Conservation (phyloP, 2,329 filamentous ascomycete species). For the Boeremia lycopersici region DNA sequence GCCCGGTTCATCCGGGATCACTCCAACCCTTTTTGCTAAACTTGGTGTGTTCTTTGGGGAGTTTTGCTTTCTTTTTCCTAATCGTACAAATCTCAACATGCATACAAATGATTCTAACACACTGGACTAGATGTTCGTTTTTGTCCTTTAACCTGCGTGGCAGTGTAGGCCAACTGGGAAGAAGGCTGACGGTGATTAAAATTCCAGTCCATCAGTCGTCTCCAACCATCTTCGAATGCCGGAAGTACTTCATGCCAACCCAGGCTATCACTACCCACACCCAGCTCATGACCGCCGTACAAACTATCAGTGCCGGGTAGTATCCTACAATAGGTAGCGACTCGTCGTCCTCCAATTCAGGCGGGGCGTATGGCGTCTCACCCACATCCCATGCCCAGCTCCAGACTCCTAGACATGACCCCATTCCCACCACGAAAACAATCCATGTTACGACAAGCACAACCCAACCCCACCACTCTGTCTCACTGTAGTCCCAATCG, state of each 20-base stretch:
- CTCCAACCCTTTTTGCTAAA: slow-evolving; percentile 2
- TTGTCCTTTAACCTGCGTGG: neutral
- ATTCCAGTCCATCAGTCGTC: slow-evolving; percentile 51
- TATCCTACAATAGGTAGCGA: slow-evolving; percentile 96
- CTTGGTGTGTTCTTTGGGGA: too few relatives aligned
- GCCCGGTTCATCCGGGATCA: slow-evolving; percentile 8
- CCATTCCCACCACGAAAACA: slow-evolving; percentile 96
- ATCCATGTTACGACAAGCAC: slow-evolving; percentile 90
- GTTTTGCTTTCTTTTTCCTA: too few relatives aligned
- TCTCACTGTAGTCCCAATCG: slow-evolving; percentile 91
- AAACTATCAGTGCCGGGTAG: slow-evolving; percentile 90
- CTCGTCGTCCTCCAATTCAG: slow-evolving; percentile 91
- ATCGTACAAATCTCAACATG: too few relatives aligned
- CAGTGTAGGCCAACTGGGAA: neutral
- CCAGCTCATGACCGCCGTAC: slow-evolving; percentile 97
- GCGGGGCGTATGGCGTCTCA: slow-evolving; percentile 91
- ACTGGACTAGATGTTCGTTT: neutral
- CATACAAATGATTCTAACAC: too few relatives aligned
- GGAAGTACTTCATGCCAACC: slow-evolving; percentile 99
- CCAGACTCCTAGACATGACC: slow-evolving; percentile 92
- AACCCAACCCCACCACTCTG: slow-evolving; percentile 98
- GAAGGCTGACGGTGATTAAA: neutral
- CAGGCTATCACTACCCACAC: slow-evolving; percentile 97
- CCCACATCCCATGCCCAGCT: slow-evolving; percentile 99
- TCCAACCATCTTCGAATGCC: slow-evolving; percentile 88